A percentile compares a stretch with the other conserved stretches of the same genome.
Conservation (phyloP, 352 stramenopile genomes). For the Pythium aphanidermatum region DNA sequence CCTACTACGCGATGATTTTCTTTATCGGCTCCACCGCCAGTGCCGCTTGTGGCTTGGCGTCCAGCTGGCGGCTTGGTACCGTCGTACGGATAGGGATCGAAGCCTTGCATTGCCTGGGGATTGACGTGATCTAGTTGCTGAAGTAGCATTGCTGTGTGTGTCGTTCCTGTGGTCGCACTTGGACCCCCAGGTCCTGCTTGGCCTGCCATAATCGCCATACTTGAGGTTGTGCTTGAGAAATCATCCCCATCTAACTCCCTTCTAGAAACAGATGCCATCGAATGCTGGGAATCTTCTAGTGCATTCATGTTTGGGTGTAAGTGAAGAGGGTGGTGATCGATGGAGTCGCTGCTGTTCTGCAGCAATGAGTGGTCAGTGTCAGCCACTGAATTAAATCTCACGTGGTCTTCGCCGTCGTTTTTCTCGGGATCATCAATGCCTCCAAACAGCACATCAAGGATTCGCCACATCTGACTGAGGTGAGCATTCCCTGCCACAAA, state of each 20-base stretch:
- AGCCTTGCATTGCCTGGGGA: slow-evolving; percentile 81
- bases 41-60: too few species aligned
- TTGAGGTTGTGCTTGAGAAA: slow-evolving; percentile 26
- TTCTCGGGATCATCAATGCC: slow-evolving; percentile 21
- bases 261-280: slow-evolving; percentile 1
- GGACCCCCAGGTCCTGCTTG: background rate
- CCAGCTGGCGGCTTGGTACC: too few species aligned
- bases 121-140: slow-evolving; percentile 85
- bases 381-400: too few species aligned
- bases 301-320: too few species aligned
- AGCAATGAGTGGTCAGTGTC: too few species aligned
- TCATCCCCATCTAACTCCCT: slow-evolving; percentile 21
- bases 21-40: slow-evolving; percentile 7
- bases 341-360: slow-evolving; percentile 4
- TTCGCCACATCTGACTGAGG: slow-evolving; percentile 83
- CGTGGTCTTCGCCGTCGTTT: background rate
- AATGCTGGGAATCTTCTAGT: slow-evolving; percentile 20
- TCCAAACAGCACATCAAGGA: slow-evolving; percentile 72
- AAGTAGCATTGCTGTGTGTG: slow-evolving; percentile 69
- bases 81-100: slow-evolving; percentile 83
- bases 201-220: slow-evolving; percentile 16
- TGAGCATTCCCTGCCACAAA: slow-evolving; percentile 69
- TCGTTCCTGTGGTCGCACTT: slow-evolving; percentile 19
- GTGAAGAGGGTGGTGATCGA: slow-evolving; percentile 6
- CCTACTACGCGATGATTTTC: slow-evolving; percentile 12